Evolutionary conservation across 192 early-diverging fungal species (phyloP), one percentile per base, ranked within the genome.

Genomic region (Linnemannia hyalina): DNA sequence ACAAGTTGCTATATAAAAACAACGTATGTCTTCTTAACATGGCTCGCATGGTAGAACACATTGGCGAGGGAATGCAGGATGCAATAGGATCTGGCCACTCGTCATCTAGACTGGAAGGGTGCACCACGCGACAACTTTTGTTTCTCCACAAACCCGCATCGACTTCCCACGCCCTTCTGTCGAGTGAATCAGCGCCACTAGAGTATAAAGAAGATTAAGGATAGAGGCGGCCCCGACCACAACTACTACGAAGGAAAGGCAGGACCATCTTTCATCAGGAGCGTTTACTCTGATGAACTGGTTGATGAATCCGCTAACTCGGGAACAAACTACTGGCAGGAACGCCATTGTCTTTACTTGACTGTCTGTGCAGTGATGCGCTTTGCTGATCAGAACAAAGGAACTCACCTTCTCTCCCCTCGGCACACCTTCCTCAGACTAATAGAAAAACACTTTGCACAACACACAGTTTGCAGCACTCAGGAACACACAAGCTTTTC

Each of bases 91-190:
- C 60, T 65, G n/a, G 4, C 8, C 1, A 26, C 26, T 32, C 60
- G 60, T 65, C 60, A 65, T 65, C 60, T 32, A 29, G 60, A 32
- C 60, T 2, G 11, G 13, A 32, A 2, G 29, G 15, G 1, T 1
- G 29, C 60, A 65, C 60, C 60, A 65, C 60, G 60, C 60, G 60
- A 65, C 60, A 65, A 65, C 60, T 32, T 10, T 65, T 65, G 60
- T 65, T 65, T 65, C 60, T 65, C 60, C 60, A 65, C 60, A 65
- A 57, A 65, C 60, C 15, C 11, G 13, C 55, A 9, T 60, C 10
- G 9, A 32, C 60, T 65, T 65, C 60, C 60, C 60, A 32, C 60
- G 60, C 60, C 26, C 60, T 32, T 29, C 15, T 29, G 26, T 29
- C n/a, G 7, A 15, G 60, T 29, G 10, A 22, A 18, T 52, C 49